Evolutionary conservation across 352 stramenopile species (phyloP).

Genomic region (Plasmopara halstedii): DNA sequence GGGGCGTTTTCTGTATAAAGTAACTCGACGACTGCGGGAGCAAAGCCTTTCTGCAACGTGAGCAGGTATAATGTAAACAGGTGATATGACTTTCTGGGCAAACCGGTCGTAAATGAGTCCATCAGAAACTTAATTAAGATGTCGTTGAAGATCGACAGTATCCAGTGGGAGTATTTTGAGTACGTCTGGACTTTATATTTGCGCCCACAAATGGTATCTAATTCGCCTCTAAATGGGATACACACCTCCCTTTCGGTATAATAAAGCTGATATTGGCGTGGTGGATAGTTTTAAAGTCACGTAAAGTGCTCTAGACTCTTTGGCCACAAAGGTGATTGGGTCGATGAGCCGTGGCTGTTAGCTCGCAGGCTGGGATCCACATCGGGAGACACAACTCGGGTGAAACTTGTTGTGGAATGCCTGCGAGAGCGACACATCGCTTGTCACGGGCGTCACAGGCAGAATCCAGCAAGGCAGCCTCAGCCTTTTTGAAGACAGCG

Average conservation of each 20-base stretch:
- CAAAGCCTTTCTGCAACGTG: background rate
- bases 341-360: background rate
- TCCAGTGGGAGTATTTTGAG: background rate
- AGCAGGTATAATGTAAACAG: background rate
- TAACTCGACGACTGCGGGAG: background rate
- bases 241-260: background rate
- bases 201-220: background rate
- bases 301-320: too few relatives aligned
- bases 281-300: background rate
- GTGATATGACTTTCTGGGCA: background rate
- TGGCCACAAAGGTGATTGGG: background rate
- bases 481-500: background rate
- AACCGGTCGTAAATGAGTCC: background rate
- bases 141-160: background rate
- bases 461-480: background rate
- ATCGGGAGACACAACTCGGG: background rate
- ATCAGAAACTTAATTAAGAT: background rate
- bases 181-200: background rate
- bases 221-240: background rate
- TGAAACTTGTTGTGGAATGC: background rate
- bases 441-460: background rate
- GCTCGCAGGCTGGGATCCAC: background rate
- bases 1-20: background rate
- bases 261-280: background rate
- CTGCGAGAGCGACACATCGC: background rate